These are phyloP conservation scores for Rachicladosporium sp. DNA, from an alignment of 2,329 filamentous ascomycete genomes.

Conservation along the genomic window DNA sequence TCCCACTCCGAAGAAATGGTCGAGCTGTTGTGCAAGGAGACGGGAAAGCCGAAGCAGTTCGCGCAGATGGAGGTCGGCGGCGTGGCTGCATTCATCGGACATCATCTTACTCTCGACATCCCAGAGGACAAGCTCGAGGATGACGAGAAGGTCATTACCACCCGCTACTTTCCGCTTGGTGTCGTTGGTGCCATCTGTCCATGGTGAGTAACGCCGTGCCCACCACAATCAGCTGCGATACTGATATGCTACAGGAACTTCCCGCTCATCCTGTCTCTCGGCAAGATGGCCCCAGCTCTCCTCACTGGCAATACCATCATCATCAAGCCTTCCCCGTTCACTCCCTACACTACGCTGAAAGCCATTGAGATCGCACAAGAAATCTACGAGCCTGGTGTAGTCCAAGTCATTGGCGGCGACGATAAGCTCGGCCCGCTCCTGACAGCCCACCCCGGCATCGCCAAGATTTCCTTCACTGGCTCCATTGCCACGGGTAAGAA, in stretches of 20 bases:
- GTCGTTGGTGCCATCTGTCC: constrained; percentile 35
- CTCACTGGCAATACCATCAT: constrained; percentile 35
- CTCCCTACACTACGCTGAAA: constrained; percentile 48
- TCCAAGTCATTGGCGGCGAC: constrained; percentile 49
- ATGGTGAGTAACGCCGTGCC: constrained; percentile 18
- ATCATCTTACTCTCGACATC: constrained; percentile 25
- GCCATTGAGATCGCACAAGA: constrained; percentile 45
- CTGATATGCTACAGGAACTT: constrained; percentile 27
- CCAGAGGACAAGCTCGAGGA: constrained; percentile 32
- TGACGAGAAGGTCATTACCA: constrained; percentile 35
- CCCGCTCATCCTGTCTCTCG: constrained; percentile 39
- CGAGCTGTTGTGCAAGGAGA: constrained; percentile 24
- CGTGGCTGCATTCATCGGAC: constrained; percentile 24
- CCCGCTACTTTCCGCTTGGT: constrained; percentile 35
- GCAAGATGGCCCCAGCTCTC: constrained; percentile 46
- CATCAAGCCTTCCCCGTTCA: constrained; percentile 36
- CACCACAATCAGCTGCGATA: neutral
- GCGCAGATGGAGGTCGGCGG: constrained; percentile 29
- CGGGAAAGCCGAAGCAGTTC: constrained; percentile 28
- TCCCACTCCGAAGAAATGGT: constrained; percentile 24
- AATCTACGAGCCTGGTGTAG: constrained; percentile 50
- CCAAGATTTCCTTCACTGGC: constrained; percentile 54
- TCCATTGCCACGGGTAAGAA: constrained; percentile 49
- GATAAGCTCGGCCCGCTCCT: constrained; percentile 49
- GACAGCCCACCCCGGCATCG: constrained; percentile 46